A percentile compares a stretch with the other conserved stretches of the same genome.
phyloP scores from a whole-genome alignment of 176 grass and related monocot species.

The Musa beccarii region DNA sequence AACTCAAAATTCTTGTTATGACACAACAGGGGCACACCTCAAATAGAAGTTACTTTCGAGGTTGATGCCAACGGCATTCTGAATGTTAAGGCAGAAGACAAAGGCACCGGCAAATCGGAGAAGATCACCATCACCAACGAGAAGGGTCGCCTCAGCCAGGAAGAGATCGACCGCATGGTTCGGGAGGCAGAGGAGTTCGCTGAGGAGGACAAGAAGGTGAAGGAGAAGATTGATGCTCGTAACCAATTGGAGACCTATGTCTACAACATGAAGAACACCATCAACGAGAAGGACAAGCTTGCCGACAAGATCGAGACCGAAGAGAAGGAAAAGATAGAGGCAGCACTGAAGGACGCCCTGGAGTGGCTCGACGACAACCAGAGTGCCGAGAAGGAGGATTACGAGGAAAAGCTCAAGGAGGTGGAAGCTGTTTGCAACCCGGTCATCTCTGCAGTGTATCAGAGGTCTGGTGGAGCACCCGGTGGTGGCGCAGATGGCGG shows the following conservation, averaged over 20 bases:
- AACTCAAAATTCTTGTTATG: neutral
- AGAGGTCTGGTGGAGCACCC: constrained; percentile 38
- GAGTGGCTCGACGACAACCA: constrained; percentile 55
- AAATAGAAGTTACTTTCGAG: constrained; percentile 50
- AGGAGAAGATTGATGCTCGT: constrained; percentile 44
- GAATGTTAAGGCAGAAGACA: constrained; percentile 44
- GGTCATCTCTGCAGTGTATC: constrained; percentile 37
- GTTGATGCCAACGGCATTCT: constrained; percentile 44
- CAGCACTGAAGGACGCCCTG: constrained; percentile 38
- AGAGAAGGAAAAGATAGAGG: constrained; percentile 51
- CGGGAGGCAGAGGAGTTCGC: constrained; percentile 44
- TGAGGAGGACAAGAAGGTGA: constrained; percentile 39
- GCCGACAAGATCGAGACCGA: constrained; percentile 45
- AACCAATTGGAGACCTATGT: constrained; percentile 46
- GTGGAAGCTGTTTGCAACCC: constrained; percentile 48
- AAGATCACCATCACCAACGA: constrained; percentile 57
- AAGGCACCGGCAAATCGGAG: constrained; percentile 44
- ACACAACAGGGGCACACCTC: constrained; percentile 34
- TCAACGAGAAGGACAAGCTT: constrained; percentile 43
- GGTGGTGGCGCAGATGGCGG: constrained; percentile 20
- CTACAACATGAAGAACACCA: constrained; percentile 54
- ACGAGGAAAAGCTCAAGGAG: constrained; percentile 51
- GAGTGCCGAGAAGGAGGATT: constrained; percentile 45
- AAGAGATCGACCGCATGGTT: constrained; percentile 49
- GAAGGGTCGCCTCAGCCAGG: constrained; percentile 43